Evolutionary conservation across 2,329 filamentous ascomycete genomes (phyloP).

Genomic region (Xylariaceae sp.): DNA sequence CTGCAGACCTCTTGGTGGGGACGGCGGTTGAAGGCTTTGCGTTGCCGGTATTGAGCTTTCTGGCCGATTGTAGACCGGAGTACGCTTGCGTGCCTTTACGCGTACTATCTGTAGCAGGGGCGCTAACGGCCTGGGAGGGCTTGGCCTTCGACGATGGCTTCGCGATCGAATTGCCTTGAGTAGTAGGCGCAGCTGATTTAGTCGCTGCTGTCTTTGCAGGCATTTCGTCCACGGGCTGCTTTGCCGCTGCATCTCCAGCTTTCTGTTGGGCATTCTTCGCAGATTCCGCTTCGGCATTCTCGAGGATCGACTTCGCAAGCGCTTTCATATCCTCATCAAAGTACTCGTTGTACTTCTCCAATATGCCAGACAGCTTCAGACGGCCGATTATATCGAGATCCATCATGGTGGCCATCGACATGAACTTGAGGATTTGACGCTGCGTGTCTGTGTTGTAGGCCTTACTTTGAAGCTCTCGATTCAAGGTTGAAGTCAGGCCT

Average conservation of each 20-base stretch:
- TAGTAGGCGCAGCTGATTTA: neutral
- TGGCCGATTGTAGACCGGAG: conserved; percentile 27
- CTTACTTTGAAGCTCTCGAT: conserved; percentile 47
- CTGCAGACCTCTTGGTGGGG: conserved; percentile 35
- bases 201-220: conserved; percentile 9
- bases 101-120: conserved; percentile 4
- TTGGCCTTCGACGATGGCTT: conserved; percentile 13
- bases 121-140: neutral
- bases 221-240: conserved; percentile 4
- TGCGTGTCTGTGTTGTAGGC: conserved; percentile 50
- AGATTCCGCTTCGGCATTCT: conserved; percentile 20
- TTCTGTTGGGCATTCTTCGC: conserved; percentile 7
- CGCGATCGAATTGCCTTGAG: conserved; percentile 4
- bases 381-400: conserved; percentile 13
- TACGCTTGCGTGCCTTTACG: conserved; percentile 25
- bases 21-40: conserved; percentile 16
- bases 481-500: conserved; percentile 49
- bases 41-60: conserved; percentile 22
- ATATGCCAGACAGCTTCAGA: conserved; percentile 10
- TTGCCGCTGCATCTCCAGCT: neutral
- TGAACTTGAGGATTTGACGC: conserved; percentile 53
- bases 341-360: conserved; percentile 15
- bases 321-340: conserved; percentile 25
- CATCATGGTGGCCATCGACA: conserved; percentile 40
- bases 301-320: conserved; percentile 22